Evolutionary conservation across 1,284 basidiomycete species (phyloP), one percentile per base, ranked within the genome.

Genomic region (Puccinia polysora): DNA sequence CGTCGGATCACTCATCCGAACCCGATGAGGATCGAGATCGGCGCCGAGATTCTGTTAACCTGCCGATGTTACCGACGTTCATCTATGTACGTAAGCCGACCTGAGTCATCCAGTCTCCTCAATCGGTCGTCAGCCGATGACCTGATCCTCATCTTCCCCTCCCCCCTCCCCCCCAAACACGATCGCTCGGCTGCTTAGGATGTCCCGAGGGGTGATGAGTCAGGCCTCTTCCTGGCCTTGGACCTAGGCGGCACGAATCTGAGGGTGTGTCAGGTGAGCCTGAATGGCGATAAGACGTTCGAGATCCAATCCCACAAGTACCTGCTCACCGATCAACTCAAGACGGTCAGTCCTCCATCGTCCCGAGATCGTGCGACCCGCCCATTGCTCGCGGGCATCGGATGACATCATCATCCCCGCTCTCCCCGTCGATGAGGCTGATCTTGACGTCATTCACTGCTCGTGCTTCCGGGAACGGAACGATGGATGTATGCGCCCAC

Each of bases 201-300:
- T 71, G 90, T 95, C 28, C 94, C 94, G 56, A 84, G 93, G 80
- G 94, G 93, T 50, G 86, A 87, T 64, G 93, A 97, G 81, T 88
- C 86, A 75, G 94, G 92, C 58, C 92, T 90, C 4, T 97, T 94
- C 81, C 85, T 97, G 67, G 92, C 94, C 4, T 85, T 97, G 45
- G 94, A 97, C 82, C 85, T 97, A 32, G 93, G 93, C 47, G 94
- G 94, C 72, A 97, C 93, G 30, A 97, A 97, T 80, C 84, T 97
- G 88, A 92, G 94, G 72, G 93, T 96, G 56, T 96, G 93, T 81
- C 89, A 96, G 80, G 90, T 98, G 52, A 84, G 86, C 38, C 84
- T 98, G n/a, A 84, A 88, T 68, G 95, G 96, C 23, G 84, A 95
- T 80, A 86, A 91, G 77, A 88, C 88, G 12, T 97, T 97, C 81